Evolutionary conservation across 305 asterid genomes (phyloP).

Genomic region (Solanum chacoense): DNA sequence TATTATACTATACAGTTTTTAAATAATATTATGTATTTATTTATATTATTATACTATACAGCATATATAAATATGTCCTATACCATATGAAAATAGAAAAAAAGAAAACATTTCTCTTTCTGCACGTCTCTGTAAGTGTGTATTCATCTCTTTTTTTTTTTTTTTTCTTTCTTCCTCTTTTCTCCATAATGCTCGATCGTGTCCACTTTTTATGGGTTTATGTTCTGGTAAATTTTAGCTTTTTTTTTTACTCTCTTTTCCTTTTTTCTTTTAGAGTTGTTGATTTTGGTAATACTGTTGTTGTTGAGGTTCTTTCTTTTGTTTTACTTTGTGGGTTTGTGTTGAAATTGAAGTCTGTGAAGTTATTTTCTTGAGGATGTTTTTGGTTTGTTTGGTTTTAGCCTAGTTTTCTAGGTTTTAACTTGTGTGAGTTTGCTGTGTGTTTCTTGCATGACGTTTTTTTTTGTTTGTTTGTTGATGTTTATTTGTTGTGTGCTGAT

Average conservation of each 20-base stretch:
- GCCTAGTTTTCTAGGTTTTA: neutral
- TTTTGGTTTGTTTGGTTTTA: neutral
- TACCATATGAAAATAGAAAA: neutral
- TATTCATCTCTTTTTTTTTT: neutral
- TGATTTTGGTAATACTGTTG: neutral
- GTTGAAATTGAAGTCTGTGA: neutral
- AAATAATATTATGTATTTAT: neutral
- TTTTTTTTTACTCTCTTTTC: no score
- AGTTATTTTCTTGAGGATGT: neutral
- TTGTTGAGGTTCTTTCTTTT: neutral
- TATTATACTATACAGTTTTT: neutral
- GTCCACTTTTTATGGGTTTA: neutral
- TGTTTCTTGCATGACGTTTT: neutral
- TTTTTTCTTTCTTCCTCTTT: neutral
- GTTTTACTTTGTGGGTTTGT: neutral
- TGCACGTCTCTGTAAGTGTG: neutral
- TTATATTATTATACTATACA: neutral
- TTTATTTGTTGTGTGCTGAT: neutral
- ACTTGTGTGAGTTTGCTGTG: neutral
- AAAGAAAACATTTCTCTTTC: slow-evolving; percentile 1
- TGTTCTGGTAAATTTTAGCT: neutral
- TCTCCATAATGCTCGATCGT: neutral
- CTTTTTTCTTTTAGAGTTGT: neutral
- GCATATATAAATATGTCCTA: neutral
- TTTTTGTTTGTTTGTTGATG: neutral